These are phyloP conservation scores for Paulownia fortunei DNA, from an alignment of 257 asterid species.

Conservation along the genomic window DNA sequence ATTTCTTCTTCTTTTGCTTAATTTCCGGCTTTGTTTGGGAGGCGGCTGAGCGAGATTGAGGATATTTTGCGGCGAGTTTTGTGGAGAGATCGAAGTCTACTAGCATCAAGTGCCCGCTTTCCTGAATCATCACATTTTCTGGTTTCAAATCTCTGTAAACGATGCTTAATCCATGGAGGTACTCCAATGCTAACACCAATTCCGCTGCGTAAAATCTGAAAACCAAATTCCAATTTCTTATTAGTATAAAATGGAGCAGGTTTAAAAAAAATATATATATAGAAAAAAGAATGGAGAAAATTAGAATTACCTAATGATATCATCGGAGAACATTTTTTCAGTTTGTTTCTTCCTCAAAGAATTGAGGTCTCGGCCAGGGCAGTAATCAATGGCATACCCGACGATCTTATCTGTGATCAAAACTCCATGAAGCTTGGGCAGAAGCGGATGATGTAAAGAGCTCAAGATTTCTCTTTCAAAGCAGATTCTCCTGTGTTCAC, in stretches of 20 bases:
- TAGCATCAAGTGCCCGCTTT: slow-evolving; percentile 85
- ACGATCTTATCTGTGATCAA: slow-evolving; percentile 69
- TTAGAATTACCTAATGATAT: slow-evolving; percentile 91
- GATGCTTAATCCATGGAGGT: slow-evolving; percentile 77
- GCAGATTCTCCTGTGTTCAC: slow-evolving; percentile 60
- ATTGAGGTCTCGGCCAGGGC: slow-evolving; percentile 91
- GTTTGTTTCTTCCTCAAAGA: slow-evolving; percentile 70
- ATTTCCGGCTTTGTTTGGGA: slow-evolving; percentile 30
- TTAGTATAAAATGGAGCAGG: too few relatives aligned
- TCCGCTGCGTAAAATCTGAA: slow-evolving; percentile 94
- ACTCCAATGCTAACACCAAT: slow-evolving; percentile 79
- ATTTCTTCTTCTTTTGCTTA: slow-evolving; percentile 38
- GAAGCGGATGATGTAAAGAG: slow-evolving; percentile 71
- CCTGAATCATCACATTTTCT: slow-evolving; percentile 93
- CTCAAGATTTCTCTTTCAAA: slow-evolving; percentile 72
- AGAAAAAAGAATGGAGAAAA: too few relatives aligned
- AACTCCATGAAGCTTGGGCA: slow-evolving; percentile 86
- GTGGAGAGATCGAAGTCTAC: slow-evolving; percentile 93
- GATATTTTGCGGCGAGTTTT: slow-evolving; percentile 58
- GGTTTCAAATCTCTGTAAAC: slow-evolving; percentile 96
- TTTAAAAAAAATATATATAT: too few relatives aligned
- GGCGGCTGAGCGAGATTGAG: slow-evolving; percentile 43
- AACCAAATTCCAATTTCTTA: too few relatives aligned
- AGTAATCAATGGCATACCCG: slow-evolving; percentile 91
- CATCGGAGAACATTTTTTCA: slow-evolving; percentile 95